Evolutionary conservation across 441 rosid genomes (phyloP).

Genomic region (Adansonia gregorii): DNA sequence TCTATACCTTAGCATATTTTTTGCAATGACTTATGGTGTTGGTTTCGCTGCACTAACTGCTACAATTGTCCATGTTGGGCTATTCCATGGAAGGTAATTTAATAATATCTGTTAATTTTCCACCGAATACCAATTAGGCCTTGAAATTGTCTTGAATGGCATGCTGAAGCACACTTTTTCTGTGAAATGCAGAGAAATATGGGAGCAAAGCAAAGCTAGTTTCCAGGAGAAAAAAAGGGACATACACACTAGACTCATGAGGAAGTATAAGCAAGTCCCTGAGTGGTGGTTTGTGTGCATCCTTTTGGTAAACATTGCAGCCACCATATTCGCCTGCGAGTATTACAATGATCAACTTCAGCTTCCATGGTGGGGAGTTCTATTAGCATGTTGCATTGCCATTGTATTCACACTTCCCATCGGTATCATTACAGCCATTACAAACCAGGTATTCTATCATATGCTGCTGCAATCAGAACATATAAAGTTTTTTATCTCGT

Average conservation of each 20-base stretch:
- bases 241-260: constrained; percentile 76
- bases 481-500: neutral
- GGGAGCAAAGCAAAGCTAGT: constrained; percentile 82
- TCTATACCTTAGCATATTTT: constrained; percentile 81
- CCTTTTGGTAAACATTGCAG: constrained; percentile 61
- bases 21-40: constrained; percentile 84
- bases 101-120: neutral
- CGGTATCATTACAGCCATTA: constrained; percentile 91
- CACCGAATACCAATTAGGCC: neutral
- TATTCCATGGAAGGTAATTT: constrained; percentile 86
- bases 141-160: neutral
- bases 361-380: constrained; percentile 96
- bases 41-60: constrained; percentile 93
- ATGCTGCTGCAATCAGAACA: neutral
- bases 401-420: constrained; percentile 87
- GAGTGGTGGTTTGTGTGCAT: constrained; percentile 90
- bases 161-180: neutral
- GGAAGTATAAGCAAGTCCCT: constrained; percentile 45
- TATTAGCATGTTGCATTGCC: constrained; percentile 81
- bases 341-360: constrained; percentile 89
- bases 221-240: constrained; percentile 65
- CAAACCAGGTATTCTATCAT: constrained; percentile 70
- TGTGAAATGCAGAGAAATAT: constrained; percentile 63
- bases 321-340: constrained; percentile 74
- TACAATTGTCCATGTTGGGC: constrained; percentile 74